Evolutionary conservation across 2,329 filamentous ascomycete genomes (phyloP).

Genomic region (Pseudogymnoascus sp.): DNA sequence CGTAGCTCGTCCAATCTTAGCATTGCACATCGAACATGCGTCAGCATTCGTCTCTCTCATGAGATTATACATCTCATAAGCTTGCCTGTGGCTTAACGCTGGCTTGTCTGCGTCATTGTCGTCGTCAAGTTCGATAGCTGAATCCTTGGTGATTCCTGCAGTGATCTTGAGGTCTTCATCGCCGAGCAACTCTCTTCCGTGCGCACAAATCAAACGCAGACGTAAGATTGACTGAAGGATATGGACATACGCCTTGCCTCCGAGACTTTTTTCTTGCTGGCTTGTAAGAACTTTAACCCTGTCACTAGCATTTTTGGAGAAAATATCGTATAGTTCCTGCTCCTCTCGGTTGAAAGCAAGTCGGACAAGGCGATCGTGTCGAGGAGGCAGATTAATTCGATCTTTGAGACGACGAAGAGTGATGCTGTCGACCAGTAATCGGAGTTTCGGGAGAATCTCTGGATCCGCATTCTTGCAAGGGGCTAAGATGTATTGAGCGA

Average conservation of each 20-base stretch:
- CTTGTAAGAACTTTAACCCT: conserved; percentile 70
- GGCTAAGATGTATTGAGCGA: conserved; percentile 71
- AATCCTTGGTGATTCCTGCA: conserved; percentile 74
- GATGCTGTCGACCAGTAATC: conserved; percentile 87
- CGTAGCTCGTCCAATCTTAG: conserved; percentile 55
- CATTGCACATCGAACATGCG: conserved; percentile 63
- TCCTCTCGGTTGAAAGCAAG: conserved; percentile 75
- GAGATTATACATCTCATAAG: conserved; percentile 78
- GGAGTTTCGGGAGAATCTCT: conserved; percentile 75
- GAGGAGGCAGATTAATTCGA: conserved; percentile 73
- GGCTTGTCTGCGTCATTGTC: conserved; percentile 49
- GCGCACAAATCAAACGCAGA: conserved; percentile 83
- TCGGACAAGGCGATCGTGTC: conserved; percentile 64
- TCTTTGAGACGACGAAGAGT: conserved; percentile 89
- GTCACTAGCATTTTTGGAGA: conserved; percentile 72
- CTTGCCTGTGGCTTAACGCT: conserved; percentile 60
- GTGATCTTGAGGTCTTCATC: conserved; percentile 75
- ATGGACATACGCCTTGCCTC: conserved; percentile 85
- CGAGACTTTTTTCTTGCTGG: conserved; percentile 59
- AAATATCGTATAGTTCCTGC: conserved; percentile 72
- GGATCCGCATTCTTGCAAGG: conserved; percentile 85
- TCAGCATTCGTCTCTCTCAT: conserved; percentile 78
- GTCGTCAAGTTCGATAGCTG: conserved; percentile 84
- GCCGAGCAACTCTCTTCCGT: conserved; percentile 84
- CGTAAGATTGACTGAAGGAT: conserved; percentile 88